Base-by-base conservation (phyloP, 2,329 filamentous ascomycete genomes). In the Ceratocystis lukuohia region DNA sequence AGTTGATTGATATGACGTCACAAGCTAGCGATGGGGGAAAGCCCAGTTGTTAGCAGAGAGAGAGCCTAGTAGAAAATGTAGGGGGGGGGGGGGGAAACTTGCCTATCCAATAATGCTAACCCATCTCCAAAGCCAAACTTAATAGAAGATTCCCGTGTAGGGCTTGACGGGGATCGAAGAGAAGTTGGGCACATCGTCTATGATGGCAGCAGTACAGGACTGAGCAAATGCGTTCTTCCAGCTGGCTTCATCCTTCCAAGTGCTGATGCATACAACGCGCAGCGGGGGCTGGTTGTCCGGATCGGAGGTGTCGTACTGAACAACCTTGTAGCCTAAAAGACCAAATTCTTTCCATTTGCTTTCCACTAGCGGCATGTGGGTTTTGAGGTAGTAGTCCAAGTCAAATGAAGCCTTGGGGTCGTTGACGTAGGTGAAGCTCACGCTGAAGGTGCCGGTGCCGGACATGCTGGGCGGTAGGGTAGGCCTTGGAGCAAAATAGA, bases 351-450 rank as follows among this genome's bases (percentile, higher is more conserved):
- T 68, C 78, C 79, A 81, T 30, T 70, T 68, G 61, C 75, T 72
- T 33, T 71, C 68, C 17, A 77, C 76, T 2, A 81, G 71, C 1
- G 76, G 75, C 76, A 82, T 78, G 74, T 82, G 79, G 22, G 69
- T 75, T 2, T 70, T 65, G 46, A 80, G 70, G 71, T 80, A 82
- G 75, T 81, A 82, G 44, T 79, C 74, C 69, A 79, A 72, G 73
- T 82, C 72, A 73, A 81, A 82, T 68, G 72, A 73, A 46, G 72
- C 50, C 33, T 41, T 48, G 10, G 66, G 48, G 46, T 50, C 65
- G 41, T 50, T 45, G 15, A n/a, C 46, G 64, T 68, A 68, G 25
- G 61, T 48, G 28, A 68, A 61, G 59, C 45, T 57, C 37, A 48
- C 50, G 30, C 57, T 65, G 64, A 61, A 68, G 22, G 46, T 56